A percentile compares a stretch with the other conserved stretches of the same genome.
phyloP scores from a whole-genome alignment of 768 basidiomycete genomes.

The Agaricus sinodeliciosus region DNA sequence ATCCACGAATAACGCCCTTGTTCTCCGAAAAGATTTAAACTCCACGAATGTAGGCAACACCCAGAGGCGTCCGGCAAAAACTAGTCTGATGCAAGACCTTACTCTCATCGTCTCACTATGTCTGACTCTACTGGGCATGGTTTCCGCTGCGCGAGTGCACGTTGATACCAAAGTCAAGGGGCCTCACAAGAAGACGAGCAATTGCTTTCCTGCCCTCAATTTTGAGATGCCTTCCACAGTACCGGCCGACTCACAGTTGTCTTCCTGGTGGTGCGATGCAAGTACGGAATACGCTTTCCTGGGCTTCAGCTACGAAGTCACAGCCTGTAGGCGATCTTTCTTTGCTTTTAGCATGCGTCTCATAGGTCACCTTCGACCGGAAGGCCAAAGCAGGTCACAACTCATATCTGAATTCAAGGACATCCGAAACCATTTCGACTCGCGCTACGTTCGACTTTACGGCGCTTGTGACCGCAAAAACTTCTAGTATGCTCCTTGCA shows the following conservation, averaged over 20 bases:
- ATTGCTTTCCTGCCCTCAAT: slow-evolving; percentile 27
- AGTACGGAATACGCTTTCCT: slow-evolving; percentile 55
- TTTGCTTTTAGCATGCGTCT: background rate
- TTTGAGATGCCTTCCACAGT: slow-evolving; percentile 41
- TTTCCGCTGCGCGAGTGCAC: background rate
- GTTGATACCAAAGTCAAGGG: background rate
- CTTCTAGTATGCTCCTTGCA: slow-evolving; percentile 23
- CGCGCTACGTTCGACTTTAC: slow-evolving; percentile 47
- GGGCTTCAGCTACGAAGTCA: slow-evolving; percentile 61
- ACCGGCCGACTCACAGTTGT: slow-evolving; percentile 25
- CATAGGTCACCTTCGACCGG: background rate
- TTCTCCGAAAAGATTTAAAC: background rate
- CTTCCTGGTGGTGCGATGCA: slow-evolving; percentile 48
- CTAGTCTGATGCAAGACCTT: background rate
- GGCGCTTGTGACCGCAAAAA: slow-evolving; percentile 29
- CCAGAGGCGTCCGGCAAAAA: background rate
- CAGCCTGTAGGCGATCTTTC: slow-evolving; percentile 34
- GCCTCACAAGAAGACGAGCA: background rate
- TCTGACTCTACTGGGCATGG: background rate
- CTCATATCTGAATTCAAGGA: slow-evolving; percentile 44
- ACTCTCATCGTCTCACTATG: background rate
- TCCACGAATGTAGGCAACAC: background rate
- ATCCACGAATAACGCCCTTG: background rate
- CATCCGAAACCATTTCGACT: slow-evolving; percentile 43
- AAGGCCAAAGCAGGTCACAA: slow-evolving; percentile 42